Base-by-base conservation (phyloP, 345 rosid genomes). In the Citropsis articulata region DNA sequence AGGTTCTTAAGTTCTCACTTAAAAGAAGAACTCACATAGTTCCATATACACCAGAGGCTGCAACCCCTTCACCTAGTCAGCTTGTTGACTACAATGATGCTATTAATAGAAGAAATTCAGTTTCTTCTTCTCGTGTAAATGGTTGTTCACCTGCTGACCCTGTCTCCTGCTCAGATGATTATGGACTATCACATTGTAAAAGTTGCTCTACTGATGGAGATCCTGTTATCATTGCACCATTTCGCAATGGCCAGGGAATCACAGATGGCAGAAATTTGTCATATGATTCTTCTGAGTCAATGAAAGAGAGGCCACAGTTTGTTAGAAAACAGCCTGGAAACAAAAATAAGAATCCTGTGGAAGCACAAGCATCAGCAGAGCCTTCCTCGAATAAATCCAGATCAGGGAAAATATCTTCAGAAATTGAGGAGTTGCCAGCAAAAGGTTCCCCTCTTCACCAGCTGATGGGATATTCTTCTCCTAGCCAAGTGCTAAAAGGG, bases 401-500 rank as follows among this genome's bases (percentile, higher is more conserved):
- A 56, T 48, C 83, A 4, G 83, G 84, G 79, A 87, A 62, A 31
- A 76, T 24, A 40, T 77, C 84, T 67, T 76, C 91, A 18, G 91
- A 86, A 77, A 83, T 61, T 61, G 85, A 87, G 78, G 87, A 86
- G 79, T 61, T 75, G 71, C 81, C 81, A 62, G 85, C 78, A 65
- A 77, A 80, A 67, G 85, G 89, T 77, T 91, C 91, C 10, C 94
- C 90, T 4, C 96, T 95, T 77, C 99, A 95, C 81, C 81, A 75
- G 74, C 89, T 95, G 53, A 91, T 95, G 97, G 98, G 99, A 59
- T 95, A 92, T 84, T 82, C 93, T 78, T 90, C 99, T 9, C 83
- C 86, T n/a, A 85, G 90, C 79, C 89, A 84, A 79, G 80, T 93
- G 80, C 71, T 93, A 25, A 70, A 79, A 69, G 86, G 89, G 35